A percentile compares a stretch with the other conserved stretches of the same genome.
Conservation (phyloP, 352 stramenopile species). For the Plasmopara viticola region DNA sequence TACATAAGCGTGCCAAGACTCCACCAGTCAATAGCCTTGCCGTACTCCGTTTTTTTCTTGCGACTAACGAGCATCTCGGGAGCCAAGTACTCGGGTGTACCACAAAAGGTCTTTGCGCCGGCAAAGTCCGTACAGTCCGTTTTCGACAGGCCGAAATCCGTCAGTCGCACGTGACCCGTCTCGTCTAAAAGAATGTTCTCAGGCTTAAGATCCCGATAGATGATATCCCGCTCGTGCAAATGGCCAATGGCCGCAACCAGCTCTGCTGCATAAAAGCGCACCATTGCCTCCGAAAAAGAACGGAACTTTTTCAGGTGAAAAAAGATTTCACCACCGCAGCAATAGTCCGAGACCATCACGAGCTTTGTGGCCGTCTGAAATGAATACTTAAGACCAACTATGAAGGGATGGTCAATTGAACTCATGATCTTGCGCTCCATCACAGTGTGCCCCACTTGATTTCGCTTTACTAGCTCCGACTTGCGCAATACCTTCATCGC, state of each 20-base stretch:
- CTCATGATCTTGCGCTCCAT: constrained; percentile 86
- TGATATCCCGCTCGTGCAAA: constrained; percentile 87
- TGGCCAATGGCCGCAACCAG: constrained; percentile 87
- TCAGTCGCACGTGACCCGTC: constrained; percentile 87
- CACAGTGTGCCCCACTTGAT: constrained; percentile 85
- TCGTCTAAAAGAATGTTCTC: constrained; percentile 93
- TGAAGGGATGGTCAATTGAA: constrained; percentile 93
- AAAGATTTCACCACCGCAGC: constrained; percentile 88
- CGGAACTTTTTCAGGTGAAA: constrained; percentile 89
- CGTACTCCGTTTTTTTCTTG: constrained; percentile 87
- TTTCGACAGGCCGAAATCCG: constrained; percentile 92
- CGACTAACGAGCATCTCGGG: constrained; percentile 87
- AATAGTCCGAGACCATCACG: constrained; percentile 89
- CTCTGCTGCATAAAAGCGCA: constrained; percentile 91
- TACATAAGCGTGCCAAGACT: constrained; percentile 91
- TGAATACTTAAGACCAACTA: constrained; percentile 91
- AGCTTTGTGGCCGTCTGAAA: constrained; percentile 90
- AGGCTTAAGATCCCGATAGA: constrained; percentile 92
- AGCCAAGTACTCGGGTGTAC: constrained; percentile 83
- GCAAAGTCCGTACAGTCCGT: constrained; percentile 68
- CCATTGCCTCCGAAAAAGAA: constrained; percentile 85
- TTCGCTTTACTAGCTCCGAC: constrained; percentile 82
- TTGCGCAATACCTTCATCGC: constrained; percentile 89
- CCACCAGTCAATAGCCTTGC: constrained; percentile 92
- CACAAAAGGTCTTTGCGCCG: constrained; percentile 85